Evolutionary conservation across 2,329 filamentous ascomycete genomes (phyloP).

Genomic region (Calonectria montana): DNA sequence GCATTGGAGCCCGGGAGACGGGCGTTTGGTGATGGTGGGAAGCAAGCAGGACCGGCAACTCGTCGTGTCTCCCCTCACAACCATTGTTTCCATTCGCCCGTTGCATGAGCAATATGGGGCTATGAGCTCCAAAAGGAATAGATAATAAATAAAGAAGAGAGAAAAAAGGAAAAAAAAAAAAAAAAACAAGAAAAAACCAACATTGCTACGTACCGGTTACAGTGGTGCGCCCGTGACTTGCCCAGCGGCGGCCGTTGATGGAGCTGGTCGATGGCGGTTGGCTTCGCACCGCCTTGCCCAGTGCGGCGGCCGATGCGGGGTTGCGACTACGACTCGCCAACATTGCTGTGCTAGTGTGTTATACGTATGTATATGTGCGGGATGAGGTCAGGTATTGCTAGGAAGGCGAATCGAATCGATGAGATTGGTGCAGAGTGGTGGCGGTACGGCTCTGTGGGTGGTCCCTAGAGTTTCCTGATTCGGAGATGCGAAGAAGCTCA

Average conservation of each 20-base stretch:
- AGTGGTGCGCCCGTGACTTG: constrained; percentile 32
- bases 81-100: neutral
- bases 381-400: neutral
- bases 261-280: constrained; percentile 21
- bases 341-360: constrained; percentile 24
- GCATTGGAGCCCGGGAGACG: constrained; percentile 15
- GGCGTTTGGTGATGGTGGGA: constrained; percentile 8
- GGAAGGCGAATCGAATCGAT: constrained; percentile 10
- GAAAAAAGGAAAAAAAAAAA: neutral
- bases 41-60: constrained; percentile 11
- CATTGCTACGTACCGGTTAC: constrained; percentile 37
- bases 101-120: neutral
- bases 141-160: neutral
- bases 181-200: neutral
- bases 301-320: constrained; percentile 31
- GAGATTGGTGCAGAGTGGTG: constrained; percentile 18
- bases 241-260: constrained; percentile 29
- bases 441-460: constrained; percentile 8
- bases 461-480: constrained; percentile 1
- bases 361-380: neutral
- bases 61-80: constrained; percentile 7
- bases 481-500: neutral
- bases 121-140: neutral
- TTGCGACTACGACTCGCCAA: constrained; percentile 37
- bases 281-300: constrained; percentile 32